These are phyloP conservation scores for Aristolochia californica DNA, from an alignment of 164 flowering plant genomes.

Conservation along the genomic window DNA sequence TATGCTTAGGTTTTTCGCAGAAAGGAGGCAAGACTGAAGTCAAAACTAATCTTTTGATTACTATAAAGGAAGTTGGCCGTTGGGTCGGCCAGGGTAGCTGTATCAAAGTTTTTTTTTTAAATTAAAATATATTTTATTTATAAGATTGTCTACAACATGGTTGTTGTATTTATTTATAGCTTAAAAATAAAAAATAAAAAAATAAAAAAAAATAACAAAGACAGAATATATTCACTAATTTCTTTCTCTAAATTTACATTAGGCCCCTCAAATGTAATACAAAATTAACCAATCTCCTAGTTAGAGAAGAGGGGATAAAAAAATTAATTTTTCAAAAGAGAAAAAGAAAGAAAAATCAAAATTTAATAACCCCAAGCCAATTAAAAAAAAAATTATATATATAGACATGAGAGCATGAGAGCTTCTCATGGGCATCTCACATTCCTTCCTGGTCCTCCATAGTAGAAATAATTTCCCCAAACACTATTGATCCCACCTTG, in stretches of 20 bases:
- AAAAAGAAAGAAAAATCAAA: too few species aligned
- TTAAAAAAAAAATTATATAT: slow-evolving; percentile 5
- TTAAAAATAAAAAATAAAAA: too few species aligned
- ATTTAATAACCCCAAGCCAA: background rate
- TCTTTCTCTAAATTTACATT: slow-evolving; percentile 25
- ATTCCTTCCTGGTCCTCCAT: slow-evolving; percentile 95
- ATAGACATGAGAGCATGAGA: slow-evolving; percentile 7
- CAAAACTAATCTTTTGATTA: too few species aligned
- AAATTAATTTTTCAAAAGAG: background rate
- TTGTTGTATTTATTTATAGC: too few species aligned
- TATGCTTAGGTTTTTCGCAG: too few species aligned
- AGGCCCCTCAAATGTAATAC: slow-evolving; percentile 12
- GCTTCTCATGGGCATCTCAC: slow-evolving; percentile 66
- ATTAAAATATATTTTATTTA: too few species aligned
- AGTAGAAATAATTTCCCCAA: slow-evolving; percentile 90
- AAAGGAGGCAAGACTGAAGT: too few species aligned
- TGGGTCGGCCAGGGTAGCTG: too few species aligned
- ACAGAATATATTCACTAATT: slow-evolving; percentile 26
- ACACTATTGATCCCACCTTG: slow-evolving; percentile 53
- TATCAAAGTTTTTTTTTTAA: too few species aligned
- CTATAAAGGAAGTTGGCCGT: too few species aligned
- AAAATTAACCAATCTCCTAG: slow-evolving; percentile 15
- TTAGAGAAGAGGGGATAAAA: slow-evolving; percentile 4
- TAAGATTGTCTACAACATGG: too few species aligned
- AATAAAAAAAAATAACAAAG: too few species aligned